These are phyloP conservation scores for Chimonanthus praecox DNA, from an alignment of 164 flowering plant species.

Conservation along the genomic window DNA sequence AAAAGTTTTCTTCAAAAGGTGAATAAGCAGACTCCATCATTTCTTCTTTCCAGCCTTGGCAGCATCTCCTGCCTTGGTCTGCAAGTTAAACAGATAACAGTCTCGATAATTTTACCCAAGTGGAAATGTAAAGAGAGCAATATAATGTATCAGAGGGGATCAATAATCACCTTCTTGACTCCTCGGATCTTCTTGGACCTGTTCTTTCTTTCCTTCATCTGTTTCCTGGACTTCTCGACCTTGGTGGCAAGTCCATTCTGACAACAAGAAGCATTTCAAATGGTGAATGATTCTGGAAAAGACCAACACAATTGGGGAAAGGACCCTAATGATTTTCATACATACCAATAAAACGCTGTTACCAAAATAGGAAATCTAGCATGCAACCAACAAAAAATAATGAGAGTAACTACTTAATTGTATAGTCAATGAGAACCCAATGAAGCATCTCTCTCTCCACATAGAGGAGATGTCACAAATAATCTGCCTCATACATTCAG, in stretches of 20 bases:
- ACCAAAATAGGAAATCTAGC: no score
- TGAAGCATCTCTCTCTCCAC: no score
- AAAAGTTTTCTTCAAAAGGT: not conserved
- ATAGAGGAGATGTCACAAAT: no score
- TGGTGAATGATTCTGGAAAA: not conserved
- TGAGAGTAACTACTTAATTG: no score
- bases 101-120: not conserved
- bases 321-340: no score
- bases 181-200: constrained; percentile 30
- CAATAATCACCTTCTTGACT: constrained; percentile 23
- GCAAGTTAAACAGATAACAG: constrained; percentile 7
- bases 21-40: constrained; percentile 20
- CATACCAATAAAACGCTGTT: no score
- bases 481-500: no score
- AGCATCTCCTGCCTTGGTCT: constrained; percentile 63
- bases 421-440: no score
- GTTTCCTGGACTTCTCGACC: constrained; percentile 32
- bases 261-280: not conserved
- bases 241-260: constrained; percentile 33
- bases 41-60: constrained; percentile 60
- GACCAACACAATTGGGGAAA: no score
- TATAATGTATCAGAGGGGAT: no score
- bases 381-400: no score
- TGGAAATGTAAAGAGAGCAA: not conserved
- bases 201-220: constrained; percentile 33